Conservation (phyloP, 805 yeast genomes). For the Komagataella phaffii region DNA sequence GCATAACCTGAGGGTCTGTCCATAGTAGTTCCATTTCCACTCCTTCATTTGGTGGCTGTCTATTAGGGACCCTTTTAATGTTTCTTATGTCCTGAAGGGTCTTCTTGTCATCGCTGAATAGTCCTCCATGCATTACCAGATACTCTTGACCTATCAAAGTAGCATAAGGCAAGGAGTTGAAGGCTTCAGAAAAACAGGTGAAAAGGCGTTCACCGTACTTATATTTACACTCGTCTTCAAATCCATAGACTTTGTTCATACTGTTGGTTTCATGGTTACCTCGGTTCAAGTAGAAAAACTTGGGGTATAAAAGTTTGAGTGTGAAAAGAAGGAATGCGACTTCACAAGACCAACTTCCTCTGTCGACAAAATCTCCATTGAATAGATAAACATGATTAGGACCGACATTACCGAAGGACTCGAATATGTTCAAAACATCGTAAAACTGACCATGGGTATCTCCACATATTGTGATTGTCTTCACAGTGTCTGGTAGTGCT, state of each 20-base stretch:
- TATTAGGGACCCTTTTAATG: slow-evolving; percentile 47
- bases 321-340: slow-evolving; percentile 74
- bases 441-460: slow-evolving; percentile 97
- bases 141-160: slow-evolving; percentile 67
- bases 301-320: slow-evolving; percentile 67
- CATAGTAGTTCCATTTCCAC: slow-evolving; percentile 92
- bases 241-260: slow-evolving; percentile 95
- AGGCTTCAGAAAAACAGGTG: slow-evolving; percentile 74
- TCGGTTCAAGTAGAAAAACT: slow-evolving; percentile 61
- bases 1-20: slow-evolving; percentile 83
- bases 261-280: slow-evolving; percentile 96
- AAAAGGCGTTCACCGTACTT: slow-evolving; percentile 76
- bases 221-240: slow-evolving; percentile 88
- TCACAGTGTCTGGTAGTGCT: slow-evolving; percentile 18
- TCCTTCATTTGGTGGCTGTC: slow-evolving; percentile 86
- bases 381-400: slow-evolving; percentile 65
- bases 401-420: slow-evolving; percentile 57
- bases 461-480: slow-evolving; percentile 76
- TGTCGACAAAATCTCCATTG: slow-evolving; percentile 95
- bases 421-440: slow-evolving; percentile 74
- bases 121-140: slow-evolving; percentile 91
- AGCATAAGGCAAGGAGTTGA: slow-evolving; percentile 78
- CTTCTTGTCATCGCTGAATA: slow-evolving; percentile 66
- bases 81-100: slow-evolving; percentile 63
- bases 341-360: slow-evolving; percentile 98